Evolutionary conservation across 2,329 filamentous ascomycete genomes (phyloP).

Genomic region (Apiospora saccharicola): DNA sequence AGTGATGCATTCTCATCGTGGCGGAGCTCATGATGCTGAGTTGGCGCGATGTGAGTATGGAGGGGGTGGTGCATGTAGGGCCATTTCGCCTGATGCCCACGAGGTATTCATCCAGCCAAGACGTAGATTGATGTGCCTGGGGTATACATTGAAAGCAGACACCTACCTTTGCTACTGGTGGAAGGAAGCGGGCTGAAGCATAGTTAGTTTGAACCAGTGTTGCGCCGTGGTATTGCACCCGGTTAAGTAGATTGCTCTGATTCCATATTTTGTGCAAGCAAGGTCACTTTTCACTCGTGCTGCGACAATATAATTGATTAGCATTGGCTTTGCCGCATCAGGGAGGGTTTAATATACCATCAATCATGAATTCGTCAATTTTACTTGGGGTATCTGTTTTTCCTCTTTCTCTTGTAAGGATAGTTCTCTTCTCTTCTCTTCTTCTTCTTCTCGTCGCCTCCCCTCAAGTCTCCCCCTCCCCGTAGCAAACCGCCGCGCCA

Average conservation of each 20-base stretch:
- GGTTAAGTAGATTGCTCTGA: neutral
- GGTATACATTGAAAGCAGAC: neutral
- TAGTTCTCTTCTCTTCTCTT: neutral
- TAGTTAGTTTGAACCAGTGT: neutral
- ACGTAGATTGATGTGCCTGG: neutral
- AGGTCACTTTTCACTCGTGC: neutral
- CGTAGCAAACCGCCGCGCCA: constrained; percentile 72
- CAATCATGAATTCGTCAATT: neutral
- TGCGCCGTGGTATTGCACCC: neutral
- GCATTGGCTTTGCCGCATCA: neutral
- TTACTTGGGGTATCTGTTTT: neutral
- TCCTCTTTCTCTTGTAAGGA: neutral
- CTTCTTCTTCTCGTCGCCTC: neutral
- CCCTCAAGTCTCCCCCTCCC: constrained; percentile 33
- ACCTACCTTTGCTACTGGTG: neutral
- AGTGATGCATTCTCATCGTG: neutral
- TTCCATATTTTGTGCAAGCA: neutral
- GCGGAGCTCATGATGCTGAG: neutral
- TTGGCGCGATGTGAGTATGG: too few relatives aligned
- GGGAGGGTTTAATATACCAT: constrained; percentile 8
- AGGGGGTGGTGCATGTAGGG: neutral
- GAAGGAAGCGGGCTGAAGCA: neutral
- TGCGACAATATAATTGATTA: neutral
- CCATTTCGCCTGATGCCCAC: neutral
- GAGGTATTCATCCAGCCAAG: neutral